phyloP scores from a whole-genome alignment of 2,329 filamentous ascomycete species.

The Penicillium sp. region DNA sequence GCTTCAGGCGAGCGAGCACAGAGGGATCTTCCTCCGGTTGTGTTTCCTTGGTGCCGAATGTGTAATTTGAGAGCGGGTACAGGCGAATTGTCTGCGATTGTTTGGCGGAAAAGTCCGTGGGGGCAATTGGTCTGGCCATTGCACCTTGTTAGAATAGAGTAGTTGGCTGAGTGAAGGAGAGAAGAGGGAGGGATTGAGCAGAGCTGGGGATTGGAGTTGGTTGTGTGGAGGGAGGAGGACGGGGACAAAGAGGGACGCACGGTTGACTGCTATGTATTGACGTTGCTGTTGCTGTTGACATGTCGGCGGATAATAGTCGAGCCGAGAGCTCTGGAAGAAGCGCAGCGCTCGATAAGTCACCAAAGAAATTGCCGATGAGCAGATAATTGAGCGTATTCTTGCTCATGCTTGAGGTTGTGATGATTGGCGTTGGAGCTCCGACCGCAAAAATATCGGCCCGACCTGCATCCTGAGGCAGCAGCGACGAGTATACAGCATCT shows the following conservation, averaged over 20 bases:
- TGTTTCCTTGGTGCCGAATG: slow-evolving; percentile 96
- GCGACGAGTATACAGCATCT: neutral
- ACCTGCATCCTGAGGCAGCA: neutral
- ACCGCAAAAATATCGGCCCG: slow-evolving; percentile 38
- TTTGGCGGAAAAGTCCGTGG: slow-evolving; percentile 83
- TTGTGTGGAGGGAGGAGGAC: neutral
- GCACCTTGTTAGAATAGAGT: slow-evolving; percentile 3
- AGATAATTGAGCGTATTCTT: neutral
- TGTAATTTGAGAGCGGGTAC: slow-evolving; percentile 97
- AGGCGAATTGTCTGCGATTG: slow-evolving; percentile 89
- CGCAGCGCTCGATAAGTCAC: neutral
- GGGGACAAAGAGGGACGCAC: slow-evolving; percentile 43
- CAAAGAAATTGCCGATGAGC: neutral
- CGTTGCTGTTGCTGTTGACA: slow-evolving; percentile 83
- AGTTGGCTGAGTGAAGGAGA: neutral
- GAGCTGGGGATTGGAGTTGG: neutral
- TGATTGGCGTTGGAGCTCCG: slow-evolving; percentile 14
- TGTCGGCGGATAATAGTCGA: slow-evolving; percentile 42
- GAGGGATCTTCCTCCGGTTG: slow-evolving; percentile 98
- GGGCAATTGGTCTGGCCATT: slow-evolving; percentile 69
- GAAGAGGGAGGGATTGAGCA: neutral
- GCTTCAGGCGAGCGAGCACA: slow-evolving; percentile 87
- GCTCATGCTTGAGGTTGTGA: neutral
- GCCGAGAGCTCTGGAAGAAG: neutral
- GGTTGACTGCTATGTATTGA: slow-evolving; percentile 78